Base-by-base conservation (phyloP, 768 basidiomycete species). In the Tricholoma sp. region DNA sequence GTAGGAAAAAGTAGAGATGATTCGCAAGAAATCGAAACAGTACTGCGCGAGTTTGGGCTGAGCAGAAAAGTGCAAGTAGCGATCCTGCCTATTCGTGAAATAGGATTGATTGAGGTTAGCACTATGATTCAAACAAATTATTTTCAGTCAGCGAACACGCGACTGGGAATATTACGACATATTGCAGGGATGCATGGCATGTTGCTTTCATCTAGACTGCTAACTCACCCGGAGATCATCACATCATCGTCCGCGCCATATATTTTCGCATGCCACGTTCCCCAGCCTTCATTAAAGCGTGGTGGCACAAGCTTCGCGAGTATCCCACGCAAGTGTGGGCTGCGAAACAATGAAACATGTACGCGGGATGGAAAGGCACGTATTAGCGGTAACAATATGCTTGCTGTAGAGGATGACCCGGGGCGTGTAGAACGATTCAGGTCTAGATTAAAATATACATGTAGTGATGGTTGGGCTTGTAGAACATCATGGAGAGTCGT, bases 251-350 rank as follows among this genome's bases (percentile, higher is more conserved):
- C 97, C 0, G 82, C 87, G 17, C 93, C 94, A 65, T 99, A 99
- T 55, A 94, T 81, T 71, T 99, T 99, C 3, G 92, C 88, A 68
- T 98, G 97, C 95, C 95, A 98, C 1, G 95, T 93, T 0, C 95
- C 96, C 91, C 94, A 98, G 1, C 95, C 97, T 73, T 99, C 97
- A 63, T 99, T 96, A 72, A 93, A 97, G 53, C 97, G 79, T 20
- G 90, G 87, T 6, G 97, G 97, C 6, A 98, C 86, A 29, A 96
- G 58, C 54, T 77, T 80, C 31, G 89, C 82, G 68, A 91, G 76
- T 28, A 91, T 56, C 0, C 91, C 89, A 15, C 84, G 79, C 29
- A 98, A 78, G 52, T 84, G 89, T 0, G 97, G 96, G 64, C 91
- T 94, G 48, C 91, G 83, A 63, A 94, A 99, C 60, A 98, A 78